phyloP scores from a whole-genome alignment of 1,139 yeast genomes.

The Zygoascus hellenicus region DNA sequence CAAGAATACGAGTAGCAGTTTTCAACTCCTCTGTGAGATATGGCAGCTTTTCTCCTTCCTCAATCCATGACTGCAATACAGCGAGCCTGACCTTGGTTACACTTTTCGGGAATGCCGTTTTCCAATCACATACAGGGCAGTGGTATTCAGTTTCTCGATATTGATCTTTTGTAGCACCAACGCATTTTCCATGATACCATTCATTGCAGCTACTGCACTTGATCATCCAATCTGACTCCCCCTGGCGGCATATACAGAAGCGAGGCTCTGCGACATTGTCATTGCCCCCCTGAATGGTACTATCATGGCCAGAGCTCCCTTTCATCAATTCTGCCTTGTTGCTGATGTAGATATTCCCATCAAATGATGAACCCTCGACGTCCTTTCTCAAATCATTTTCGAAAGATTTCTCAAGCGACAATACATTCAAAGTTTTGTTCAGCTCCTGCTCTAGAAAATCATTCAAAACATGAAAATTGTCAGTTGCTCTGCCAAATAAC shows the following conservation, averaged over 20 bases:
- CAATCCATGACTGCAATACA: slow-evolving; percentile 31
- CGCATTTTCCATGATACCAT: slow-evolving; percentile 73
- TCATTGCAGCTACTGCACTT: slow-evolving; percentile 76
- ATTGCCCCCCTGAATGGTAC: slow-evolving; percentile 5
- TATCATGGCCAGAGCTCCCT: neutral
- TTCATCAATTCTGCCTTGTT: neutral
- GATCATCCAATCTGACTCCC: slow-evolving; percentile 66
- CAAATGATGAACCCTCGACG: slow-evolving; percentile 38
- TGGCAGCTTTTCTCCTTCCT: slow-evolving; percentile 24
- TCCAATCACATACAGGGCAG: slow-evolving; percentile 64
- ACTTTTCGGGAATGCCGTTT: slow-evolving; percentile 33
- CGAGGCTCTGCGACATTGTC: slow-evolving; percentile 24
- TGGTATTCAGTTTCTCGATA: slow-evolving; percentile 36
- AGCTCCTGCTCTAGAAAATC: too few relatives aligned
- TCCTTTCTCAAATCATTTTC: slow-evolving; percentile 33
- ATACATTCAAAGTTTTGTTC: too few relatives aligned
- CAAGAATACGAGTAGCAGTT: slow-evolving; percentile 34
- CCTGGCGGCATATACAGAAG: slow-evolving; percentile 67
- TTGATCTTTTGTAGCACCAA: slow-evolving; percentile 37
- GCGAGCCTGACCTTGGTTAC: slow-evolving; percentile 34
- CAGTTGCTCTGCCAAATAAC: slow-evolving; percentile 35
- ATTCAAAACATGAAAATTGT: too few relatives aligned
- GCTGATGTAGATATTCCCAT: slow-evolving; percentile 35
- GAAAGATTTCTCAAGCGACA: too few relatives aligned
- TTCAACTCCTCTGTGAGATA: slow-evolving; percentile 28